These are phyloP conservation scores for Aspergillus carbonarius DNA, from an alignment of 2,329 filamentous ascomycete species.

Conservation along the genomic window DNA sequence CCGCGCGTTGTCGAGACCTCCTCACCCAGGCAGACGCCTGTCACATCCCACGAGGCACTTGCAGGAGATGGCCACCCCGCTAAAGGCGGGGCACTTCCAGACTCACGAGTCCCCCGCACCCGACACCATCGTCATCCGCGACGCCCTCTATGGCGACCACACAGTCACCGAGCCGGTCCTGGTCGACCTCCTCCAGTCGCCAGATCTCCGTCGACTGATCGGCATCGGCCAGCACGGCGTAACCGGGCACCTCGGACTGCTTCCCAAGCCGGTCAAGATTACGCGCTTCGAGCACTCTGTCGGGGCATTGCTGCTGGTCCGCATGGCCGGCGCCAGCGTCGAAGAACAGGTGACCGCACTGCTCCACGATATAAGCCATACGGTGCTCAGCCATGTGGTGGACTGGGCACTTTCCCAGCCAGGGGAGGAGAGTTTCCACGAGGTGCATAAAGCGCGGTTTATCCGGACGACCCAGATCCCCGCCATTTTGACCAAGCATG, in stretches of 20 bases:
- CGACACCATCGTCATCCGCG: constrained; percentile 28
- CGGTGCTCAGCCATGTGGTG: constrained; percentile 43
- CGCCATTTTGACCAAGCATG: constrained; percentile 33
- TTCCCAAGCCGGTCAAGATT: constrained; percentile 27
- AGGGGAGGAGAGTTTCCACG: constrained; percentile 41
- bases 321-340: constrained; percentile 34
- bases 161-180: constrained; percentile 38
- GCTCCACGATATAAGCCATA: constrained; percentile 44
- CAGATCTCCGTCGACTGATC: constrained; percentile 33
- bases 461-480: constrained; percentile 35
- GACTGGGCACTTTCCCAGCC: constrained; percentile 40
- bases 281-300: constrained; percentile 44
- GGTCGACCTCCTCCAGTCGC: constrained; percentile 36
- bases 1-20: background rate
- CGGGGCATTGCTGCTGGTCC: constrained; percentile 41
- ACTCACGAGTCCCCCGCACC: constrained; percentile 17
- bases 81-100: constrained; percentile 18
- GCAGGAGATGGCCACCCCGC: background rate
- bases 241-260: constrained; percentile 36
- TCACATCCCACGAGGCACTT: background rate
- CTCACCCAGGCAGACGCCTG: background rate
- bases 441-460: constrained; percentile 42
- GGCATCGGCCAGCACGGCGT: constrained; percentile 42
- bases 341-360: constrained; percentile 42
- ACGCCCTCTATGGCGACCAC: constrained; percentile 38